phyloP scores from a whole-genome alignment of 768 basidiomycete species.

The Asterophora lycoperdoides region DNA sequence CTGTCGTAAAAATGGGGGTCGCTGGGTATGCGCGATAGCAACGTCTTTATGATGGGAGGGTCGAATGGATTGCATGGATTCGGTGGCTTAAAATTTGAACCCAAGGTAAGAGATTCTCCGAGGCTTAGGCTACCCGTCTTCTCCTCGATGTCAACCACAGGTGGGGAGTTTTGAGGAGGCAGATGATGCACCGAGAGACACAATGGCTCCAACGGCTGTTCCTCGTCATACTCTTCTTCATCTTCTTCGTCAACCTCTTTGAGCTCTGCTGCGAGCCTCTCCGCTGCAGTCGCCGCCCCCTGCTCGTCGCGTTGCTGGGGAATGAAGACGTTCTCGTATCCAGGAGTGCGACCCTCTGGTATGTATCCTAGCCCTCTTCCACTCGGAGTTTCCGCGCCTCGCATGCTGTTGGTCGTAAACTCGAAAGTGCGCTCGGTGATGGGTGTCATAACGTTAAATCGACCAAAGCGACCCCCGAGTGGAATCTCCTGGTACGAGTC shows the following conservation, averaged over 20 bases:
- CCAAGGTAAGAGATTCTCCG: constrained; percentile 55
- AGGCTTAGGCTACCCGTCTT: constrained; percentile 62
- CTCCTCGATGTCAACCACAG: constrained; percentile 43
- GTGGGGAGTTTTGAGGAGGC: constrained; percentile 21
- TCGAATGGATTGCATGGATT: constrained; percentile 92
- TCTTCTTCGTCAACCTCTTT: constrained; percentile 24
- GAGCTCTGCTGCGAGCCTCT: constrained; percentile 49
- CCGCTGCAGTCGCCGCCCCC: constrained; percentile 50
- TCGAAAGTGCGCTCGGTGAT: constrained; percentile 95
- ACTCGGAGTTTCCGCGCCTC: constrained; percentile 40
- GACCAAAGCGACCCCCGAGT: constrained; percentile 71
- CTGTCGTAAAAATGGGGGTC: constrained; percentile 64
- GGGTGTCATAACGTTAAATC: constrained; percentile 93
- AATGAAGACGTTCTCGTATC: constrained; percentile 23
- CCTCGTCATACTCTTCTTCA: constrained; percentile 28
- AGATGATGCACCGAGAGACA: constrained; percentile 23
- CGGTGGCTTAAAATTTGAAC: constrained; percentile 63
- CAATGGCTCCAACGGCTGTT: constrained; percentile 28
- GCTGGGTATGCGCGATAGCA: constrained; percentile 60
- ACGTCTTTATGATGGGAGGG: constrained; percentile 51
- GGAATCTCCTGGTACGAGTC: constrained; percentile 46
- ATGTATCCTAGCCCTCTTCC: constrained; percentile 17
- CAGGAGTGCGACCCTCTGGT: constrained; percentile 19
- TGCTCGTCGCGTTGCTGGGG: constrained; percentile 34
- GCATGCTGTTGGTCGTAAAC: constrained; percentile 63